phyloP scores from a whole-genome alignment of 345 rosid genomes.

The Eucalyptus tenuipes region DNA sequence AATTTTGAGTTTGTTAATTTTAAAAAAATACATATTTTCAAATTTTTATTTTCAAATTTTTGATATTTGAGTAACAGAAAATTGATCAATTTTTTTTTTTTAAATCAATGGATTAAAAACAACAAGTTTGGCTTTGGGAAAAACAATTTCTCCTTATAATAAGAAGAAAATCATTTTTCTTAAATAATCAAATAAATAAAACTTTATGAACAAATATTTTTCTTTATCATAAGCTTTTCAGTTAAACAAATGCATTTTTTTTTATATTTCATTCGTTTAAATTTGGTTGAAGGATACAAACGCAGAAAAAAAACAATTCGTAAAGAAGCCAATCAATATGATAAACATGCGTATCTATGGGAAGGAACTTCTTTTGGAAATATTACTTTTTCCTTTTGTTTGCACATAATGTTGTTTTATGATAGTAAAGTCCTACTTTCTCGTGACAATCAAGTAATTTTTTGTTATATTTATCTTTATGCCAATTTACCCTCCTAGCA shows the following conservation, averaged over 20 bases:
- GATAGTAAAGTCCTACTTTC: not conserved
- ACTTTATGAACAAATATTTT: not conserved
- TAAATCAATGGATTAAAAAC: not conserved
- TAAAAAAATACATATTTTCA: not conserved
- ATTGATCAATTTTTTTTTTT: not conserved
- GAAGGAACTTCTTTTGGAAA: not conserved
- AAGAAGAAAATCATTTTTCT: not conserved
- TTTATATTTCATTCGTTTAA: not conserved
- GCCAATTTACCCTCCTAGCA: not conserved
- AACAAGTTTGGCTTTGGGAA: not conserved
- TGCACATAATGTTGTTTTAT: not conserved
- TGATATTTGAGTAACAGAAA: not conserved
- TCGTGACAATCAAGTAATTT: not conserved
- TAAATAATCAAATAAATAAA: not conserved
- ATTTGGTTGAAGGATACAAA: not conserved
- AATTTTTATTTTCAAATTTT: fast-evolving
- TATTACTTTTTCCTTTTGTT: not conserved
- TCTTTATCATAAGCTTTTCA: not conserved
- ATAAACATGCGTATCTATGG: not conserved
- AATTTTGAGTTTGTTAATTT: not conserved
- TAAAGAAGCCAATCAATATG: not conserved
- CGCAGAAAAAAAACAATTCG: not conserved
- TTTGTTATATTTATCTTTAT: not conserved
- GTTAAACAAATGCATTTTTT: not conserved
- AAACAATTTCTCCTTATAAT: not conserved